A percentile compares a stretch with the other conserved stretches of the same genome.
phyloP scores from a whole-genome alignment of 441 rosid species.

The Rhodomyrtus psidioides region DNA sequence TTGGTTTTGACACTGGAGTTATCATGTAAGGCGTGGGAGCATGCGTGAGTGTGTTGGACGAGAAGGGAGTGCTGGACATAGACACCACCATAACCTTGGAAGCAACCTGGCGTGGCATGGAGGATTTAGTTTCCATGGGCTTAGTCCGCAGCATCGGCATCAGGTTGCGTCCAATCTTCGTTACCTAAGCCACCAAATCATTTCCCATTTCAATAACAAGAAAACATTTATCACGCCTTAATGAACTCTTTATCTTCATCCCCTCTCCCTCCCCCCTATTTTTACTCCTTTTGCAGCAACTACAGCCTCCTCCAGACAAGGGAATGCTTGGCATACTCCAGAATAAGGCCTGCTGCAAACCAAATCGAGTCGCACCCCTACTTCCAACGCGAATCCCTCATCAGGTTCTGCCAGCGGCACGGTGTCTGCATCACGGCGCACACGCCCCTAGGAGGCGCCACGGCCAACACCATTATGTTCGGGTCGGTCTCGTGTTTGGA shows the following conservation, averaged over 20 bases:
- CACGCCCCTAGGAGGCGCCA: constrained; percentile 86
- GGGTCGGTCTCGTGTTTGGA: constrained; percentile 76
- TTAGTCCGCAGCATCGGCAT: constrained; percentile 89
- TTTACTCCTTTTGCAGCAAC: constrained; percentile 46
- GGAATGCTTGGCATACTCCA: constrained; percentile 87
- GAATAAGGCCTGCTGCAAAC: constrained; percentile 85
- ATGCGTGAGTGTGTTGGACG: constrained; percentile 64
- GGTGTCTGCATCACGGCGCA: constrained; percentile 76
- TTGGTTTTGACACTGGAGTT: not conserved
- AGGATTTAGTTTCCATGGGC: constrained; percentile 77
- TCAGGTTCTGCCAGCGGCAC: constrained; percentile 85
- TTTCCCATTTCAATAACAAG: too few species aligned
- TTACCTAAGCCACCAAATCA: too few species aligned
- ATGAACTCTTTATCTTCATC: too few species aligned
- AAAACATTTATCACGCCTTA: too few species aligned
- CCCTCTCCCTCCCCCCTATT: not conserved
- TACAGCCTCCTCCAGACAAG: constrained; percentile 77
- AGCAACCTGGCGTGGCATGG: constrained; percentile 88
- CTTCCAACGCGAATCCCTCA: constrained; percentile 84
- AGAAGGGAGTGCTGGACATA: constrained; percentile 76
- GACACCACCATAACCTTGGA: constrained; percentile 79
- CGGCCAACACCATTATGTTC: constrained; percentile 70
- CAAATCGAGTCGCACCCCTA: constrained; percentile 92
- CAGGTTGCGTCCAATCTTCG: constrained; percentile 30
- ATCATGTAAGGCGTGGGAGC: constrained; percentile 57